Base-by-base conservation (phyloP, 2,329 filamentous ascomycete species). In the Cladosporium sp. region DNA sequence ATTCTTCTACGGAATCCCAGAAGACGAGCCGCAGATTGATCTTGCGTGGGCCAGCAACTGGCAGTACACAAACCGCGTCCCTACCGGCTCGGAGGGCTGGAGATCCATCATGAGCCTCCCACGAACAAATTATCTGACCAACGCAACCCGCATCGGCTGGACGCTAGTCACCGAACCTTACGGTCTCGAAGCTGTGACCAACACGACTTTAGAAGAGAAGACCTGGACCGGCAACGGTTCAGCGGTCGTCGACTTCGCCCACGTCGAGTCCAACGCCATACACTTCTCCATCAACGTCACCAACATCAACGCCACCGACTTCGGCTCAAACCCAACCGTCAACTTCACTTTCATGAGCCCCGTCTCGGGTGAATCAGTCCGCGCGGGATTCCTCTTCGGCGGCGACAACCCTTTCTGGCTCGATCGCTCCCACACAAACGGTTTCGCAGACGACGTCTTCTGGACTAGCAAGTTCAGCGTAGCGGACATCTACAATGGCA, bases 11-110 rank as follows among this genome's bases (percentile, higher is more conserved):
- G 74, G 74, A 6, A 64, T 73, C 48, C 65, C 75, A 0, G 70
- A 71, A 3, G 71, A 60, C 3, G 62, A 63, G 56, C 68, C 73
- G 25, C 73, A 74, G 35, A 64, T 83, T 53, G 78, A 71, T 47
- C 75, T 84, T 4, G 77, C 75, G 8, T 84, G 82, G 82, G 79
- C 79, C 1, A 78, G 74, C 59, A 84, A 84, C 61, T 83, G 81
- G 77, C 76, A 84, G 65, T 85, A 85, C 68, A 73, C 76, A 24
- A 49, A 64, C 35, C 40, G 71, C 2, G 79, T 83, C 0, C 81
- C 82, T 0, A 83, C 81, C 0, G 80, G 76, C 0, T 67, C 73
- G 3, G 80, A 84, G 61, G 74, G 77, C 20, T 84, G 79, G 77
- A 72, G 80, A 12, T 76, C 75, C 44, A 68, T 74, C 25, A 81